These are phyloP conservation scores for Magnusiomyces tetraspermus DNA, from an alignment of 1,139 yeast species.

Conservation along the genomic window DNA sequence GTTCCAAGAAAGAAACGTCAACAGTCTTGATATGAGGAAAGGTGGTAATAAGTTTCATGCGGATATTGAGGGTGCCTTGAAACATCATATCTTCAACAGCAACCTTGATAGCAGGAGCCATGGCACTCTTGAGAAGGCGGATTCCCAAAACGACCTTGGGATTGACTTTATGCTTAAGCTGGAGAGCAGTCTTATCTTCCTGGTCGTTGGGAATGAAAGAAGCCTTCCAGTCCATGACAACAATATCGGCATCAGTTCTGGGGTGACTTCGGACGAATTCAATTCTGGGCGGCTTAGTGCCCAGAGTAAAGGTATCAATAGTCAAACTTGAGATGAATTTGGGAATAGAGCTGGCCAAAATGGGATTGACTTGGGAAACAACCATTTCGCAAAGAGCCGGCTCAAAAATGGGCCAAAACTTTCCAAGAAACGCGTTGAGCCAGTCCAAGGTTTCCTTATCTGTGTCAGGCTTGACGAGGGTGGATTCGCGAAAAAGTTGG, in stretches of 20 bases:
- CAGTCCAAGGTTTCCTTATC: slow-evolving; percentile 94
- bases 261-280: slow-evolving; percentile 82
- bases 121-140: slow-evolving; percentile 36
- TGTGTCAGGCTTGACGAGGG: slow-evolving; percentile 68
- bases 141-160: slow-evolving; percentile 48
- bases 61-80: slow-evolving; percentile 63
- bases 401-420: slow-evolving; percentile 85
- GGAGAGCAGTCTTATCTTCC: slow-evolving; percentile 75
- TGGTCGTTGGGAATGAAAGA: slow-evolving; percentile 86
- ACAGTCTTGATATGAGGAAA: slow-evolving; percentile 92
- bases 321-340: slow-evolving; percentile 71
- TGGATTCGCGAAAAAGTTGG: slow-evolving; percentile 74
- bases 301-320: slow-evolving; percentile 82
- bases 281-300: slow-evolving; percentile 90
- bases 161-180: slow-evolving; percentile 70
- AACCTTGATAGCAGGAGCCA: slow-evolving; percentile 35
- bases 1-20: slow-evolving; percentile 70
- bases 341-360: slow-evolving; percentile 66
- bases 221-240: slow-evolving; percentile 89
- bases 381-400: slow-evolving; percentile 85
- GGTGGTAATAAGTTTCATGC: slow-evolving; percentile 79
- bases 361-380: slow-evolving; percentile 74
- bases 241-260: slow-evolving; percentile 81
- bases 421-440: slow-evolving; percentile 78
- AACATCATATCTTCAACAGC: slow-evolving; percentile 43